Evolutionary conservation across 352 stramenopile genomes (phyloP).

Genomic region (Globisporangium camurandrum): DNA sequence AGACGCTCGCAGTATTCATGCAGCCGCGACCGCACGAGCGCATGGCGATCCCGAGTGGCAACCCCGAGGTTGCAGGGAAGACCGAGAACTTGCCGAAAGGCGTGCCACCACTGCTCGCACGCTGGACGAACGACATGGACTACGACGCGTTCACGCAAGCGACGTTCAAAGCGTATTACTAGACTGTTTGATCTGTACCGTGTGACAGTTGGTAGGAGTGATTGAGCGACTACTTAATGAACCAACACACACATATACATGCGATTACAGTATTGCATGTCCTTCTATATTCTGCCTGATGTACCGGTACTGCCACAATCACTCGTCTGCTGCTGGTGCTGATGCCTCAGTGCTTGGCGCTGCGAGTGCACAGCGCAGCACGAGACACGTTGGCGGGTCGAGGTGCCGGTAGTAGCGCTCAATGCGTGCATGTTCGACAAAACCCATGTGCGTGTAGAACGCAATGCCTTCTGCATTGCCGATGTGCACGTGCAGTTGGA

Average conservation of each 20-base stretch:
- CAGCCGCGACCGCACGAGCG: constrained; percentile 85
- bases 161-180: constrained; percentile 91
- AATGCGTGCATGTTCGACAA: constrained; percentile 29
- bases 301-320: too few relatives aligned
- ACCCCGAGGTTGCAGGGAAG: constrained; percentile 37
- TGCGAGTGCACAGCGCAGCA: constrained; percentile 31
- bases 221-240: too few relatives aligned
- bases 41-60: constrained; percentile 60
- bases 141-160: constrained; percentile 90
- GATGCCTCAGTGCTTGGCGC: background rate
- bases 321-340: background rate
- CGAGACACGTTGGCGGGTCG: constrained; percentile 39
- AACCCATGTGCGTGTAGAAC: constrained; percentile 52
- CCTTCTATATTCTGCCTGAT: too few relatives aligned
- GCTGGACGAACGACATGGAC: constrained; percentile 84
- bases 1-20: constrained; percentile 97
- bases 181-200: too few relatives aligned
- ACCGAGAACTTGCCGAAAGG: constrained; percentile 72
- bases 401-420: constrained; percentile 65
- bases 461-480: constrained; percentile 49
- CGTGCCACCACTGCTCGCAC: constrained; percentile 74
- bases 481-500: constrained; percentile 56
- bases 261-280: background rate
- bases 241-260: constrained; percentile 1
- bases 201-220: too few relatives aligned